These are phyloP conservation scores for Nannizzia gypsea DNA, from an alignment of 2,329 filamentous ascomycete genomes.

Conservation along the genomic window DNA sequence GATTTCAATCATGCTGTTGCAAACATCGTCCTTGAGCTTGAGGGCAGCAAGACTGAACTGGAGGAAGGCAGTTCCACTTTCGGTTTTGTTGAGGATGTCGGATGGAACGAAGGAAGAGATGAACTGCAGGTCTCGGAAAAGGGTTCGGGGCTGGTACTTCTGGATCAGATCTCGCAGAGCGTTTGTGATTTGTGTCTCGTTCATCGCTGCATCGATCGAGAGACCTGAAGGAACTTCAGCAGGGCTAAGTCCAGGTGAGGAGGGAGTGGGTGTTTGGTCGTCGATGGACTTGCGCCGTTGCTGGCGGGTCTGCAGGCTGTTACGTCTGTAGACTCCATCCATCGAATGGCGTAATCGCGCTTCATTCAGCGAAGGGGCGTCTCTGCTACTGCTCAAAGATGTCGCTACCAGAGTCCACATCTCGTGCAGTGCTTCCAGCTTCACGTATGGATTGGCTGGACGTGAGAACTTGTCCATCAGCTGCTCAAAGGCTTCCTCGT, in stretches of 20 bases:
- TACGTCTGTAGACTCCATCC: constrained; percentile 22
- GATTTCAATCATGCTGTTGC: constrained; percentile 68
- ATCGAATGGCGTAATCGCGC: constrained; percentile 21
- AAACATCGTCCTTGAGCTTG: constrained; percentile 77
- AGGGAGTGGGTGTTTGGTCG: constrained; percentile 11
- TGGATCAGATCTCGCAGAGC: constrained; percentile 57
- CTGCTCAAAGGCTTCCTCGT: constrained; percentile 64
- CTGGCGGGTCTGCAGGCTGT: constrained; percentile 13
- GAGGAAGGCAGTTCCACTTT: constrained; percentile 68
- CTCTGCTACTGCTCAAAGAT: constrained; percentile 40
- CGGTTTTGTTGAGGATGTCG: constrained; percentile 46
- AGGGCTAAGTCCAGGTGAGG: constrained; percentile 12
- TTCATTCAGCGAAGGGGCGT: constrained; percentile 9
- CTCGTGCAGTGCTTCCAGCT: constrained; percentile 72
- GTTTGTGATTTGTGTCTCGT: constrained; percentile 51
- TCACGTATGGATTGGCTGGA: constrained; percentile 75
- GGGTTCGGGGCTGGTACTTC: constrained; percentile 60
- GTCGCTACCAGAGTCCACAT: constrained; percentile 71
- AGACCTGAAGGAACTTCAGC: constrained; percentile 20
- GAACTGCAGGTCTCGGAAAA: constrained; percentile 71
- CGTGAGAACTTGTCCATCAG: constrained; percentile 78
- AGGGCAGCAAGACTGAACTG: constrained; percentile 79
- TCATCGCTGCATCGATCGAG: constrained; percentile 40
- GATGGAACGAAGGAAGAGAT: constrained; percentile 51
- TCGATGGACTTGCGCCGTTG: constrained; percentile 5